These are phyloP conservation scores for Amylocarpus encephaloides DNA, from an alignment of 2,329 filamentous ascomycete species.

Conservation along the genomic window DNA sequence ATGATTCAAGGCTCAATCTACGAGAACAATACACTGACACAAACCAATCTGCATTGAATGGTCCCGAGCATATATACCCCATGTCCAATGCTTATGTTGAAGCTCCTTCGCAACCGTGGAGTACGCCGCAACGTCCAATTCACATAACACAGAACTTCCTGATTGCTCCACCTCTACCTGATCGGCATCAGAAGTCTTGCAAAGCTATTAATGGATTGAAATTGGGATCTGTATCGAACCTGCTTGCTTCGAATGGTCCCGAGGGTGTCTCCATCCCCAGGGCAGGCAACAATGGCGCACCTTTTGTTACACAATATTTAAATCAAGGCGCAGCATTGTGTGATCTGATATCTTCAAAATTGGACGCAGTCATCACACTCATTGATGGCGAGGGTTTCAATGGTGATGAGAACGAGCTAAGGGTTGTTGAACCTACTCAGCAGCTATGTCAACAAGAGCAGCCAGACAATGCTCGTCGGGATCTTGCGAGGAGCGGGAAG, in stretches of 20 bases:
- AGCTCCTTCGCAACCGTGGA: constrained; percentile 1
- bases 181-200: constrained; percentile 11
- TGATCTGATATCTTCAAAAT: constrained; percentile 54
- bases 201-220: constrained; percentile 20
- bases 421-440: constrained; percentile 19
- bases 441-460: constrained; percentile 22
- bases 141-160: constrained; percentile 16
- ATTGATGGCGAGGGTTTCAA: constrained; percentile 58
- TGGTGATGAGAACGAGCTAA: constrained; percentile 49
- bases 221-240: constrained; percentile 22
- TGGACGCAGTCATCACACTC: constrained; percentile 63
- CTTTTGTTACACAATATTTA: constrained; percentile 38
- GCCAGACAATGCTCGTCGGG: constrained; percentile 9
- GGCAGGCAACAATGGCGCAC: constrained; percentile 39
- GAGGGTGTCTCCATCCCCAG: constrained; percentile 30
- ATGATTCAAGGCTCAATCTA: constrained; percentile 5
- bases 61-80: constrained; percentile 13
- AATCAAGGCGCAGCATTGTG: constrained; percentile 44
- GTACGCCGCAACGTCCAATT: constrained; percentile 17
- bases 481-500: constrained; percentile 25
- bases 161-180: constrained; percentile 14
- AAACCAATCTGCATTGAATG: constrained; percentile 13
- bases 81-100: constrained; percentile 6
- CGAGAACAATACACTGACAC: constrained; percentile 4
- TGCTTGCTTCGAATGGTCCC: constrained; percentile 35